Base-by-base conservation (phyloP, 345 rosid species). In the Bretschneidera sinensis region DNA sequence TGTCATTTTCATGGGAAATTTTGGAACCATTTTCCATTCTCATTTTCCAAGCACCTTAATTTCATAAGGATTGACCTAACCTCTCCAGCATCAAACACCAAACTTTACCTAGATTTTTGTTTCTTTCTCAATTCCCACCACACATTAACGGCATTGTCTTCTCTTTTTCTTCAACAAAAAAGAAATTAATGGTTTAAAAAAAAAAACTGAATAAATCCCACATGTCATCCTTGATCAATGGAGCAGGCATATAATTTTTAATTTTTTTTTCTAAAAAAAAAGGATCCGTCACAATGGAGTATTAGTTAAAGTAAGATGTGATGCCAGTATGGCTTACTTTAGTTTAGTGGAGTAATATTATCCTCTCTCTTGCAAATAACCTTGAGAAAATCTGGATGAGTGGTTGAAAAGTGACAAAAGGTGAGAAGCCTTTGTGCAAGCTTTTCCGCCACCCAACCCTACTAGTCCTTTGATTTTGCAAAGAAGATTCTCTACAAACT, bases 381-480 rank as follows among this genome's bases (percentile, higher is more conserved):
- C 49, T 51, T 51, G 45, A 28, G 57, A 55, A 65, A 57, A 61
- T n/a, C 51, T 45, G 65, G 48, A 33, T n/a, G 81, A 73, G 85
- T 71, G 9, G 83, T 83, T 79, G 78, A 67, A 79, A 83, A 75
- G 83, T 64, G 72, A 8, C n/a, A 54, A 73, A 79, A 60, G 80
- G 35, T 11, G 15, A 57, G 58, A 55, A 23, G 24, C 57, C 66
- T 56, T 65, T 78, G 54, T 51, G 74, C 56, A 53, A 59, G 66
- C 67, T 69, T 75, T 68, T 59, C 20, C 22, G 74, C 53, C 56
- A 61, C 23, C 49, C 74, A 75, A n/a, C n/a, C n/a, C n/a, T n/a
- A n/a, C n/a, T n/a, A n/a, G n/a, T n/a, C n/a, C n/a, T n/a, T n/a
- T n/a, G n/a, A n/a, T n/a, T n/a, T n/a, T n/a, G n/a, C n/a, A n/a